Base-by-base conservation (phyloP, 306 rosid genomes). In the Alnus rubra region DNA sequence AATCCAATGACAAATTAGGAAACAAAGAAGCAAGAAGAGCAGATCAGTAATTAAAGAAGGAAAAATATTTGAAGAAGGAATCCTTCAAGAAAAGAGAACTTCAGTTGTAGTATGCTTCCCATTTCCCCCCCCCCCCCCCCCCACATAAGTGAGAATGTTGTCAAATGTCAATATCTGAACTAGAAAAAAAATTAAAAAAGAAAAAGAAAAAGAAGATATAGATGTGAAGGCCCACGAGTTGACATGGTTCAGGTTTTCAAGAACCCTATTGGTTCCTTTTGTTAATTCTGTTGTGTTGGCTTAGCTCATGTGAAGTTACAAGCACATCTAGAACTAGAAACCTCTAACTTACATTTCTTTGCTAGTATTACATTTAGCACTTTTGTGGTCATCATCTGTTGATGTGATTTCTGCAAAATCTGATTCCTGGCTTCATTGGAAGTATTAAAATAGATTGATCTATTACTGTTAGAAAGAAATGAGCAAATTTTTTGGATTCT, bases 1-100 rank as follows among this genome's bases (percentile, higher is more conserved):
- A 71, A 73, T 83, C 73, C 53, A 59, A 74, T 52, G 70, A 52
- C 30, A 77, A 42, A 31, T 74, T 63, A 69, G 75, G 19, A 73
- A 33, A 42, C n/a, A 50, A 18, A 67, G 16, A 42, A 59, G 68
- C 71, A 19, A 10, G 14, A 73, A 74, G 3, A 75, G 55, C 54
- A 45, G 73, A 78, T 71, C 67, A 74, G 47, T 49, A 54, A 58
- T 69, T 71, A 44, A 23, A 58, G 15, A n/a, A 52, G 53, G 48
- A 44, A 47, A 60, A 9, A 30, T 16, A 12, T 7, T 13, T 10
- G 50, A 8, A 75, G 23, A 73, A 83, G 56, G 30, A 79, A 48
- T 63, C 49, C 18, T 35, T 67, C 3, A 23, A 28, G 39, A 67
- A 67, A 42, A 0, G 4, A 58, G 9, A 67, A 37, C 44, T 39